These are phyloP conservation scores for Coccomyxa sp. DNA, from an alignment of 139 green algal species.

Conservation along the genomic window DNA sequence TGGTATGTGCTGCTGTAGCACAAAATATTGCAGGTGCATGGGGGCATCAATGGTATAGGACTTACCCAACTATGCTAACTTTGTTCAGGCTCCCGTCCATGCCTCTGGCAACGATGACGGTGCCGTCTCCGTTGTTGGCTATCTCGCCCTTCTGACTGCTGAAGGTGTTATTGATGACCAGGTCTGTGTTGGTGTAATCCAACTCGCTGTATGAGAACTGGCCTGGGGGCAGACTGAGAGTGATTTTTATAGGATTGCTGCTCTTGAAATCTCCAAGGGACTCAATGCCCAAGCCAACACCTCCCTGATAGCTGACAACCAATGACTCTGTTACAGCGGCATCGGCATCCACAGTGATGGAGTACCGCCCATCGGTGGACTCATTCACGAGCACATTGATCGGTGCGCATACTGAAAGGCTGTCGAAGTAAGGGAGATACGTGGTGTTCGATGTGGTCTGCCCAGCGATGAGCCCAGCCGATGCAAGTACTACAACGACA, in stretches of 20 bases:
- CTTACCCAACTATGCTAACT: neutral
- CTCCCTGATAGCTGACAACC: neutral
- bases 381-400: neutral
- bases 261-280: neutral
- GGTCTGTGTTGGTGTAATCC: neutral
- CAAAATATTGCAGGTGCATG: too few relatives aligned
- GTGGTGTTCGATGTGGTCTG: neutral
- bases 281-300: neutral
- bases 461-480: neutral
- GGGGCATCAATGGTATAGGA: too few relatives aligned
- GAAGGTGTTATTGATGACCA: constrained; percentile 1
- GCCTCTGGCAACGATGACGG: neutral
- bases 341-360: neutral
- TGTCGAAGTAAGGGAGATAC: neutral
- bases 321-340: neutral
- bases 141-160: neutral
- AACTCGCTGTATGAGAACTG: neutral
- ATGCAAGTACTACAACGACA: neutral
- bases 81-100: neutral
- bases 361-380: neutral
- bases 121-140: neutral
- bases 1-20: too few relatives aligned
- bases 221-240: neutral
- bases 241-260: neutral
- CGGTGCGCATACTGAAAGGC: neutral